These are phyloP conservation scores for Aspergillus versicolor DNA, from an alignment of 2,329 filamentous ascomycete species.

Conservation along the genomic window DNA sequence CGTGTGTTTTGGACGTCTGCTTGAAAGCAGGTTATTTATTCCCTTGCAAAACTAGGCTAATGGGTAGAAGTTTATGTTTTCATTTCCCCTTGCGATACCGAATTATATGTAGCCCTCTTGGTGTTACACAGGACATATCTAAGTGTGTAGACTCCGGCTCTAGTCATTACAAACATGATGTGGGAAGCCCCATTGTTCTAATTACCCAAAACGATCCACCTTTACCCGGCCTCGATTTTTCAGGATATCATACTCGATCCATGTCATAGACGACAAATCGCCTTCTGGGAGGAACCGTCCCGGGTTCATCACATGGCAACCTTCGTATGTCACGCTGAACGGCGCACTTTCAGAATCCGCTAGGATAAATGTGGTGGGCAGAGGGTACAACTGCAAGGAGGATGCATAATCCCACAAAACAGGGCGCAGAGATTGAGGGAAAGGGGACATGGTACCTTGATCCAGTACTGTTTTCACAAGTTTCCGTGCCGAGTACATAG, in stretches of 20 bases:
- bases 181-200: neutral
- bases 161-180: neutral
- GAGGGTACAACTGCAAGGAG: conserved; percentile 77
- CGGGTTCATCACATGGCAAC: conserved; percentile 94
- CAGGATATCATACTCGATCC: conserved; percentile 82
- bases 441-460: conserved; percentile 85
- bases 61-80: neutral
- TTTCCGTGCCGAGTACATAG: conserved; percentile 60
- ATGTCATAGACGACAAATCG: conserved; percentile 68
- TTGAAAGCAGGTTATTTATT: neutral
- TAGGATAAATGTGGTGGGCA: conserved; percentile 80
- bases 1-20: neutral
- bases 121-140: no score
- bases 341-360: conserved; percentile 78
- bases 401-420: conserved; percentile 86
- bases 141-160: neutral
- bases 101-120: neutral
- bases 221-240: conserved; percentile 60
- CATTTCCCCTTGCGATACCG: neutral
- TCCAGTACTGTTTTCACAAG: conserved; percentile 90
- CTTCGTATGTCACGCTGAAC: conserved; percentile 89
- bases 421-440: conserved; percentile 74
- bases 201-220: conserved; percentile 58
- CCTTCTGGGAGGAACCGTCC: conserved; percentile 71
- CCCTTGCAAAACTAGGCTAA: neutral